Evolutionary conservation across 208 protist genomes (phyloP).

Genomic region (Herpetomonas muscarum): DNA sequence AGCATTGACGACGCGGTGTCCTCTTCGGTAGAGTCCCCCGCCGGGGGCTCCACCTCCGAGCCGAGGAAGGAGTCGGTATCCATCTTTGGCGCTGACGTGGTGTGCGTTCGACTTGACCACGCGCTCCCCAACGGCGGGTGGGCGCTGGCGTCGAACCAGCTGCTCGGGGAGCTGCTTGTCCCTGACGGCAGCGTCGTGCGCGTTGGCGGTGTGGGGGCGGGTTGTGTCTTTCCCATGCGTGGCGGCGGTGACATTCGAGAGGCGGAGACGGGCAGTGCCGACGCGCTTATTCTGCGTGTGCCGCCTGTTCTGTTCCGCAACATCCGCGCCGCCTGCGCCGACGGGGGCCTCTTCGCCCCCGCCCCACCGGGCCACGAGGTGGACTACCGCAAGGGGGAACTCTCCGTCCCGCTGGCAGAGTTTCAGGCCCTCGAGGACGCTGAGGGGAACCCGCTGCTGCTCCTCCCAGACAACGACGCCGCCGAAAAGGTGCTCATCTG

Average conservation of each 20-base stretch:
- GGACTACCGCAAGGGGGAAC: constrained; percentile 11
- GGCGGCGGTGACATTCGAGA: too few relatives aligned
- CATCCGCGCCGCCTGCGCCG: constrained; percentile 33
- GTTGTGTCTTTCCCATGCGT: constrained; percentile 20
- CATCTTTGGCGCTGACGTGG: too few relatives aligned
- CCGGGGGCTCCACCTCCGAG: too few relatives aligned
- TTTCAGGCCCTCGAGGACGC: constrained; percentile 22
- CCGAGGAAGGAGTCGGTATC: too few relatives aligned
- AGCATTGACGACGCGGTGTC: neutral
- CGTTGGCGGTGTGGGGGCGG: constrained; percentile 26
- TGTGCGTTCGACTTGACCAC: constrained; percentile 34
- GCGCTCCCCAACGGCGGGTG: constrained; percentile 20
- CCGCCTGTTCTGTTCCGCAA: constrained; percentile 61
- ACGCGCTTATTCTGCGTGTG: constrained; percentile 14
- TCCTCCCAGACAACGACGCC: too few relatives aligned
- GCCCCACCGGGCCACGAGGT: neutral
- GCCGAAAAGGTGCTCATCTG: too few relatives aligned
- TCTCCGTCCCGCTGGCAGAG: constrained; percentile 22
- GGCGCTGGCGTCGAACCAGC: constrained; percentile 13
- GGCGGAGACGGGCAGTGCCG: too few relatives aligned
- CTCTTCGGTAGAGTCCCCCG: too few relatives aligned
- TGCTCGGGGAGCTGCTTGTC: constrained; percentile 29
- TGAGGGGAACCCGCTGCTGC: too few relatives aligned
- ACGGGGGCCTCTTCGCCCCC: constrained; percentile 6
- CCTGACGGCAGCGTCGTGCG: constrained; percentile 25